Evolutionary conservation across 2,329 filamentous ascomycete species (phyloP), one percentile per base, ranked within the genome.

Genomic region (Daldinia eschscholtzii): DNA sequence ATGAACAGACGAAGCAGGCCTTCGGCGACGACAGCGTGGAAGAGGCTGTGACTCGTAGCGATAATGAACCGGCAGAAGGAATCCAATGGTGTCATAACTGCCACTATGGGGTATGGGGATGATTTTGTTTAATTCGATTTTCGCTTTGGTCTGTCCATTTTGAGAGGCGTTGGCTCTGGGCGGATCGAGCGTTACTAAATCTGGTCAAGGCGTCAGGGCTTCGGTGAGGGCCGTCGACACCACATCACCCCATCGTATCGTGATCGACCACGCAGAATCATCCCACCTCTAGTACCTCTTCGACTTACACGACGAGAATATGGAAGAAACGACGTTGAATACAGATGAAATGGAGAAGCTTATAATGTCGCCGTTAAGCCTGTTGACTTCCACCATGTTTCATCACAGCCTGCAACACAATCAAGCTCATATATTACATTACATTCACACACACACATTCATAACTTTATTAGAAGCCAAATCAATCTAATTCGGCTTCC

Each of bases 371-470:
- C 26, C 50, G 58, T 65, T 20, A 42, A 65, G 59, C 20, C 64
- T 28, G 42, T 53, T 41, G 44, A 59, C 57, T 46, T 61, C 44
- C 37, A 44, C 26, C 23, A 63, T 68, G 71, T 73, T 70, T 68
- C 69, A 73, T 65, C 41, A 67, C 69, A 72, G 61, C 55, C 64
- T 70, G 68, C 71, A 71, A 65, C 53, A 71, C 60, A 68, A 70
- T 61, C 66, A 65, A 68, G 60, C 35, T 26, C 63, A 62, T n/a
- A 39, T 39, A 15, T 39, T 13, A 39, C 6, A 39, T 39, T 13
- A 39, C 12, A 39, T 13, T 61, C 20, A 23, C 20, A 23, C 20
- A 23, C 20, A 23, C 20, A 23, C 58, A 68, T 60, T 30, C 12
- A 26, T 60, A 35, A 72, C 62, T 50, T 64, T 18, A 60, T 13